These are phyloP conservation scores for Euclidium syriacum DNA, from an alignment of 345 rosid genomes.

Conservation along the genomic window DNA sequence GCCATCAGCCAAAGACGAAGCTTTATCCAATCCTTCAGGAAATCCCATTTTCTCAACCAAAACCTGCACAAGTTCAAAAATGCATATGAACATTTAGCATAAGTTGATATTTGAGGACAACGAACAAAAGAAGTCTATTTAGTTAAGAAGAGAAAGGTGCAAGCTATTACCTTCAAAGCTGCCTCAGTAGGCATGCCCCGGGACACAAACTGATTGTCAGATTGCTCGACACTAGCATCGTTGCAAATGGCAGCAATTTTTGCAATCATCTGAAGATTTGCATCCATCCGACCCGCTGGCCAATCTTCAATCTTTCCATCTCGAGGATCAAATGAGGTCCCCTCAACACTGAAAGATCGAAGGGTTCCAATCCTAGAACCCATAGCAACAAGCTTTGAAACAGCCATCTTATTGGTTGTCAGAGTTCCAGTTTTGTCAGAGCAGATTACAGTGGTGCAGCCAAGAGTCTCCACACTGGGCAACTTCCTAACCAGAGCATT, in stretches of 20 bases:
- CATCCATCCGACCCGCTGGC: constrained; percentile 72
- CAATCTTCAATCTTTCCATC: constrained; percentile 77
- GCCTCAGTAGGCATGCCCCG: constrained; percentile 92
- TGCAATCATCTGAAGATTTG: constrained; percentile 85
- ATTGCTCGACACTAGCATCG: constrained; percentile 67
- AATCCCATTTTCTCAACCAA: constrained; percentile 95
- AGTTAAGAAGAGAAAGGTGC: constrained; percentile 1
- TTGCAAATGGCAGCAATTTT: constrained; percentile 87
- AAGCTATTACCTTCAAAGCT: constrained; percentile 75
- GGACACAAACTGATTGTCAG: constrained; percentile 62
- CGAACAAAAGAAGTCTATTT: neutral
- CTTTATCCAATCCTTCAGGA: constrained; percentile 44
- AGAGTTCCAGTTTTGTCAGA: constrained; percentile 94
- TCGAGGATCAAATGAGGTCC: constrained; percentile 71
- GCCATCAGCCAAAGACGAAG: constrained; percentile 33
- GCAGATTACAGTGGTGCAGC: constrained; percentile 91
- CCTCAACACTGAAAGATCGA: constrained; percentile 74
- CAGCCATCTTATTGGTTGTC: constrained; percentile 95
- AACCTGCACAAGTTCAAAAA: constrained; percentile 50
- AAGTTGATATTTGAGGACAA: neutral
- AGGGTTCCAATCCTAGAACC: constrained; percentile 64
- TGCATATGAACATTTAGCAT: neutral
- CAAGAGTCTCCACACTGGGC: constrained; percentile 95
- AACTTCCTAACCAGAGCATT: constrained; percentile 88
- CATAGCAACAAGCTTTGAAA: constrained; percentile 73